These are phyloP conservation scores for Irpex rosettiformis DNA, from an alignment of 1,284 basidiomycete species.

Conservation along the genomic window DNA sequence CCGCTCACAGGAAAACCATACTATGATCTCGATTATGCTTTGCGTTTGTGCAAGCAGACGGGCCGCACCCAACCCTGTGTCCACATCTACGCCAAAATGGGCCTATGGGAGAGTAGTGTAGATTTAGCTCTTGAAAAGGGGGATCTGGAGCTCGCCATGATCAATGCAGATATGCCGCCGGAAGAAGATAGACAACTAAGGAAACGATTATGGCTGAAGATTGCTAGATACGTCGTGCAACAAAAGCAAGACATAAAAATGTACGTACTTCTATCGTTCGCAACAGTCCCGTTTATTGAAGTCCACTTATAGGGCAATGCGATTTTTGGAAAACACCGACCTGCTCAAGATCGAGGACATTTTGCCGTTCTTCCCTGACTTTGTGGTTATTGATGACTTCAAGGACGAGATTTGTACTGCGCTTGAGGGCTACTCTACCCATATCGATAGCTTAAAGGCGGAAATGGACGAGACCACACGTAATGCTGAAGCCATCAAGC, in stretches of 20 bases:
- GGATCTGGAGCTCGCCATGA: slow-evolving; percentile 89
- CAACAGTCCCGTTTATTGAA: slow-evolving; percentile 5
- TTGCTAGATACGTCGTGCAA: slow-evolving; percentile 95
- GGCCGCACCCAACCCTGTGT: slow-evolving; percentile 89
- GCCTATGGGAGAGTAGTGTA: slow-evolving; percentile 93
- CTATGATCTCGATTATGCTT: slow-evolving; percentile 95
- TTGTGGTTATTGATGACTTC: slow-evolving; percentile 99
- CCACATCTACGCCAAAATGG: slow-evolving; percentile 98
- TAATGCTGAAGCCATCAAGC: slow-evolving; percentile 91
- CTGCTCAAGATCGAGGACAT: slow-evolving; percentile 98
- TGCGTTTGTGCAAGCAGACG: slow-evolving; percentile 85
- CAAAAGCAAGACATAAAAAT: slow-evolving; percentile 97
- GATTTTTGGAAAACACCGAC: slow-evolving; percentile 91
- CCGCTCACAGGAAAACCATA: slow-evolving; percentile 85
- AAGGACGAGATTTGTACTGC: slow-evolving; percentile 98
- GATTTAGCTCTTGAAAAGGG: slow-evolving; percentile 93
- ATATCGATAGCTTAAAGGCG: slow-evolving; percentile 86
- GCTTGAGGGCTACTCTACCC: slow-evolving; percentile 89
- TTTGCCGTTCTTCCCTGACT: slow-evolving; percentile 99
- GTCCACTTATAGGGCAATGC: slow-evolving; percentile 76
- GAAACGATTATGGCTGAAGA: slow-evolving; percentile 97
- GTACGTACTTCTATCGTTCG: slow-evolving; percentile 45
- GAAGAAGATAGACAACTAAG: slow-evolving; percentile 84
- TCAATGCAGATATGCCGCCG: slow-evolving; percentile 85
- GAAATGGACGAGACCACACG: slow-evolving; percentile 97